These are phyloP conservation scores for Cladobotryum protrusum DNA, from an alignment of 2,329 filamentous ascomycete genomes.

Conservation along the genomic window DNA sequence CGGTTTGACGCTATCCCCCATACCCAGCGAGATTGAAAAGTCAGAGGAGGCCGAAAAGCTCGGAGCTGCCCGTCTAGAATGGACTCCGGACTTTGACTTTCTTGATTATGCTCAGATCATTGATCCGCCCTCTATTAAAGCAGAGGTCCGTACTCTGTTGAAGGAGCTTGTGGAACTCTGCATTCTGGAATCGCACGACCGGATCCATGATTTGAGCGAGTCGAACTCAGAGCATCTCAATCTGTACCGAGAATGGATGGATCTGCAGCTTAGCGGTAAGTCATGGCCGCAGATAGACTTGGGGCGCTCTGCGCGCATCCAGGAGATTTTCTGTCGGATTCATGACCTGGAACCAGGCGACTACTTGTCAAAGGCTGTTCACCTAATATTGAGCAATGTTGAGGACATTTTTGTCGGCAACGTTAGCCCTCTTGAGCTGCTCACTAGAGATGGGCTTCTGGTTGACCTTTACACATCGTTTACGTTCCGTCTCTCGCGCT, in stretches of 20 bases:
- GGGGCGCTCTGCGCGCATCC: too few species aligned
- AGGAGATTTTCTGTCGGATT: too few species aligned
- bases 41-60: neutral
- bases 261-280: neutral
- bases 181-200: neutral
- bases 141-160: neutral
- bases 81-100: conserved; percentile 1
- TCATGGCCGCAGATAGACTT: too few species aligned
- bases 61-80: neutral
- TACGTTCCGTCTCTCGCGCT: conserved; percentile 10
- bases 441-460: neutral
- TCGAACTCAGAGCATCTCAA: neutral
- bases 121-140: neutral
- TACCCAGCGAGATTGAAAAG: too few species aligned
- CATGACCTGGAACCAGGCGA: too few species aligned
- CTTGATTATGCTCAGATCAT: neutral
- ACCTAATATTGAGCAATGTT: neutral
- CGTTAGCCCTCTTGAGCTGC: neutral
- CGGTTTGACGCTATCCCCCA: too few species aligned
- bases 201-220: neutral
- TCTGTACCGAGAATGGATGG: neutral
- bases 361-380: too few species aligned
- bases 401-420: neutral
- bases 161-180: neutral
- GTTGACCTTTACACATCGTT: neutral